Conservation (phyloP, 768 basidiomycete genomes). For the Phylloporus sp. region DNA sequence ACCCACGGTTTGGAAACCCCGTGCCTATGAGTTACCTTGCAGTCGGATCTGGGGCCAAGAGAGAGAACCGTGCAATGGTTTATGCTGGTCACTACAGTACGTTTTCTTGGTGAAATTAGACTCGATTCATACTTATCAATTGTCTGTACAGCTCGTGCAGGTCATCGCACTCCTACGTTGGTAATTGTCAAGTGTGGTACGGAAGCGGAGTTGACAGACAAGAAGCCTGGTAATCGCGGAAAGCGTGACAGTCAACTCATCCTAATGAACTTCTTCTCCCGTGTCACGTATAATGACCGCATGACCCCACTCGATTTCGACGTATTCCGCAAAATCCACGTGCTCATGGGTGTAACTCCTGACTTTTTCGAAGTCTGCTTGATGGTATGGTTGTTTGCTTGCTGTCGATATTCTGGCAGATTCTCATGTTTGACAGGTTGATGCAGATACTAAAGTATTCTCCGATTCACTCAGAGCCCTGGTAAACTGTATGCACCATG, state of each 20-base stretch:
- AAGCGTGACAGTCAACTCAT: conserved; percentile 99
- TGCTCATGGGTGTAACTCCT: conserved; percentile 97
- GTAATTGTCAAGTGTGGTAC: conserved; percentile 96
- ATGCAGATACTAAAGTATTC: conserved; percentile 96
- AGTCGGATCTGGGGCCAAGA: conserved; percentile 86
- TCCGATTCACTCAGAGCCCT: conserved; percentile 85
- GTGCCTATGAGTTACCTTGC: conserved; percentile 91
- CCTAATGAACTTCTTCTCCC: conserved; percentile 99
- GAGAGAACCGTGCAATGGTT: conserved; percentile 93
- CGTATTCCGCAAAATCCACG: conserved; percentile 93
- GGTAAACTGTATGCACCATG: conserved; percentile 98
- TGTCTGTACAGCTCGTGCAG: conserved; percentile 59
- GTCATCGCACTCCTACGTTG: conserved; percentile 89
- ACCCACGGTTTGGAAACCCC: conserved; percentile 94
- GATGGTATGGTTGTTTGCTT: conserved; percentile 64
- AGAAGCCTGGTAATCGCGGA: conserved; percentile 96
- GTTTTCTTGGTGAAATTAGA: conserved; percentile 29
- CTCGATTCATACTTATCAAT: background rate
- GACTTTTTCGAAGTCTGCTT: conserved; percentile 97
- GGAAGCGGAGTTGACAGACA: conserved; percentile 77
- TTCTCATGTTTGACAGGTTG: conserved; percentile 59
- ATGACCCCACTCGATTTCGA: conserved; percentile 98
- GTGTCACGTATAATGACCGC: conserved; percentile 98
- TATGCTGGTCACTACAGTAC: conserved; percentile 99
- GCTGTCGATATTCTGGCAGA: background rate